Conservation (phyloP, 768 basidiomycete genomes). For the Termitomyces sp. region DNA sequence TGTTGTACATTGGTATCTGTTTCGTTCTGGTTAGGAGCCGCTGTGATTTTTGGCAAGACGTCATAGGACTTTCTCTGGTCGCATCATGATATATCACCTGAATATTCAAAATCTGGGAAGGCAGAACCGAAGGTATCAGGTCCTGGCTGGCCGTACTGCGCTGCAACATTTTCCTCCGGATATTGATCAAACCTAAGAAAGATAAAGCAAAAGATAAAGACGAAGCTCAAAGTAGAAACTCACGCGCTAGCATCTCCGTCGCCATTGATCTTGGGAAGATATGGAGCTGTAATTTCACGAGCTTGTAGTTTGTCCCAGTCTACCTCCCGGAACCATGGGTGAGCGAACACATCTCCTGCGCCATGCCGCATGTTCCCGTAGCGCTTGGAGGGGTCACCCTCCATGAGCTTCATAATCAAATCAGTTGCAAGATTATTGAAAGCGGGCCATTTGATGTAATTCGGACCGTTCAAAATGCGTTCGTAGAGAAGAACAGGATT, state of each 20-base stretch:
- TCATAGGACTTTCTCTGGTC: neutral
- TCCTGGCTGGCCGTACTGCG: constrained; percentile 51
- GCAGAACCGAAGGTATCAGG: constrained; percentile 57
- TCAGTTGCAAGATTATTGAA: constrained; percentile 76
- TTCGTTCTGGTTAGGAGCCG: neutral
- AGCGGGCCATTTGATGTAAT: constrained; percentile 73
- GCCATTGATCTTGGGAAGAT: constrained; percentile 84
- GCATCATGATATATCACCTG: constrained; percentile 20
- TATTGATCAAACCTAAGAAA: constrained; percentile 64
- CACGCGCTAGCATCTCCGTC: constrained; percentile 96
- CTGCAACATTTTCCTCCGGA: constrained; percentile 64
- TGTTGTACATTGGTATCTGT: neutral
- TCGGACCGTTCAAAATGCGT: constrained; percentile 76
- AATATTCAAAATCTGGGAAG: constrained; percentile 82
- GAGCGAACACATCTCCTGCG: constrained; percentile 86
- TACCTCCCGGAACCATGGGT: constrained; percentile 92
- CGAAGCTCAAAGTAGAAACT: constrained; percentile 24
- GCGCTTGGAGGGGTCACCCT: constrained; percentile 79
- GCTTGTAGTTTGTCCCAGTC: constrained; percentile 79
- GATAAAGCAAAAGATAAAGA: constrained; percentile 5
- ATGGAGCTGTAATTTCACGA: constrained; percentile 92
- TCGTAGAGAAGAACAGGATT: constrained; percentile 89
- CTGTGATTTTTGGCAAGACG: neutral
- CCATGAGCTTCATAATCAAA: constrained; percentile 87
- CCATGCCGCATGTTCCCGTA: constrained; percentile 89